Evolutionary conservation across 345 rosid species (phyloP).

Genomic region (Lepidium sativum): DNA sequence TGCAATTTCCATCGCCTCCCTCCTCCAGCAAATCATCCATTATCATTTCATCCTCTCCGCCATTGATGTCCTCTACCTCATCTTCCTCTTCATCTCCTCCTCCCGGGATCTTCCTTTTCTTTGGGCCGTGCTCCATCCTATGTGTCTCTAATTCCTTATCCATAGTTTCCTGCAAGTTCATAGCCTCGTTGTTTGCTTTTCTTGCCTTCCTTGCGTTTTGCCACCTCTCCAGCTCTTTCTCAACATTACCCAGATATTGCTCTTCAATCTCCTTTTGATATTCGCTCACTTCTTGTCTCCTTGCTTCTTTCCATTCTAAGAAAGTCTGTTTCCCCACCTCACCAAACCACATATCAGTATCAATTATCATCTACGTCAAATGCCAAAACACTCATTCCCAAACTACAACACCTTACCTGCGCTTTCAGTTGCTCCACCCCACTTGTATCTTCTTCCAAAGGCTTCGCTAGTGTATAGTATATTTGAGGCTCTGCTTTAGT

Average conservation of each 20-base stretch:
- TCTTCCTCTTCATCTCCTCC: slow-evolving; percentile 75
- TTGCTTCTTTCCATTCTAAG: slow-evolving; percentile 65
- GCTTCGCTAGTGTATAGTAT: slow-evolving; percentile 62
- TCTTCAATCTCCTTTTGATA: slow-evolving; percentile 80
- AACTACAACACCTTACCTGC: slow-evolving; percentile 37
- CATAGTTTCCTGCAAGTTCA: slow-evolving; percentile 91
- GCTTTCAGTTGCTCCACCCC: slow-evolving; percentile 54
- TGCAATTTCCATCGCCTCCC: slow-evolving; percentile 49
- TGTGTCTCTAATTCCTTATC: slow-evolving; percentile 92
- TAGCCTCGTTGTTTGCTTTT: slow-evolving; percentile 39
- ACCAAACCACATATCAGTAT: neutral
- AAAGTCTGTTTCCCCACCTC: slow-evolving; percentile 56
- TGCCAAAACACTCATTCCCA: slow-evolving; percentile 4
- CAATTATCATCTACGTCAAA: neutral
- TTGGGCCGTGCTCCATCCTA: slow-evolving; percentile 94
- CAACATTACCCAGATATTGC: slow-evolving; percentile 60
- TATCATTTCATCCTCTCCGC: slow-evolving; percentile 78
- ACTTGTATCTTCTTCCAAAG: slow-evolving; percentile 53
- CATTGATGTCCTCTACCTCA: slow-evolving; percentile 80
- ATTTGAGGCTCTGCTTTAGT: slow-evolving; percentile 84
- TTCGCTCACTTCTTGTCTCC: slow-evolving; percentile 68
- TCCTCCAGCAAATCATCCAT: slow-evolving; percentile 73
- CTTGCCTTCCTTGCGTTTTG: slow-evolving; percentile 77
- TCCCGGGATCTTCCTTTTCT: slow-evolving; percentile 76
- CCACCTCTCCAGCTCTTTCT: slow-evolving; percentile 94